phyloP scores from a whole-genome alignment of 495 filamentous ascomycete species.

The Daldinia caldariorum region DNA sequence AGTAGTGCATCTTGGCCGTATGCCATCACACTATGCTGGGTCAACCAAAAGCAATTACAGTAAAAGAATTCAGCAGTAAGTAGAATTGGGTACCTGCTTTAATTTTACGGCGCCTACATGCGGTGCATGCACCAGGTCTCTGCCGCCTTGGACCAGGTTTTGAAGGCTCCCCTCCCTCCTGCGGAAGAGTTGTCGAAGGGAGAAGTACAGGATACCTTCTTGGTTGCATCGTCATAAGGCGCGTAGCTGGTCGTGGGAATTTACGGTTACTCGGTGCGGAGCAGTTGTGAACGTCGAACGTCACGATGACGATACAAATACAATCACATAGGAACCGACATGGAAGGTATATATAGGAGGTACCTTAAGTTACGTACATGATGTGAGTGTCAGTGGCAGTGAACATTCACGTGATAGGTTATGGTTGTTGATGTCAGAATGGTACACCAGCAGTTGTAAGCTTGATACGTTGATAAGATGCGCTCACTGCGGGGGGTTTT shows the following conservation, averaged over 20 bases:
- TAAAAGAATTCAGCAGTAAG: background rate
- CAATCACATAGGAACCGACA: no score
- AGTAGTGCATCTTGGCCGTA: conserved; percentile 14
- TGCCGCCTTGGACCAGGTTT: conserved; percentile 1
- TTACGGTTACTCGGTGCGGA: background rate
- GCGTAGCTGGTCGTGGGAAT: background rate
- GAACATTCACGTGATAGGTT: background rate
- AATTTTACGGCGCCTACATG: conserved; percentile 23
- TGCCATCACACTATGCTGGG: conserved; percentile 21
- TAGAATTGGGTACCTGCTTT: conserved; percentile 12
- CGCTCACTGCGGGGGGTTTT: background rate
- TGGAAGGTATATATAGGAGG: background rate
- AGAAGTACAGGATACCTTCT: conserved; percentile 30
- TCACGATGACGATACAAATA: background rate
- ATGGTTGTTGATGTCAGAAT: background rate
- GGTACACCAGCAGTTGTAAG: background rate
- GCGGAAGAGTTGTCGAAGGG: conserved; percentile 9
- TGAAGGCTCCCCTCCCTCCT: background rate
- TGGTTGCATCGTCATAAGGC: conserved; percentile 1
- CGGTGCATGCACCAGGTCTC: conserved; percentile 21
- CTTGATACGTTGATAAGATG: background rate
- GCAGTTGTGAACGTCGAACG: background rate
- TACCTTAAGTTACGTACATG: background rate
- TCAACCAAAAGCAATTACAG: background rate
- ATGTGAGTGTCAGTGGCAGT: background rate